phyloP scores from a whole-genome alignment of 495 filamentous ascomycete species.

The Annulohypoxylon nitens region DNA sequence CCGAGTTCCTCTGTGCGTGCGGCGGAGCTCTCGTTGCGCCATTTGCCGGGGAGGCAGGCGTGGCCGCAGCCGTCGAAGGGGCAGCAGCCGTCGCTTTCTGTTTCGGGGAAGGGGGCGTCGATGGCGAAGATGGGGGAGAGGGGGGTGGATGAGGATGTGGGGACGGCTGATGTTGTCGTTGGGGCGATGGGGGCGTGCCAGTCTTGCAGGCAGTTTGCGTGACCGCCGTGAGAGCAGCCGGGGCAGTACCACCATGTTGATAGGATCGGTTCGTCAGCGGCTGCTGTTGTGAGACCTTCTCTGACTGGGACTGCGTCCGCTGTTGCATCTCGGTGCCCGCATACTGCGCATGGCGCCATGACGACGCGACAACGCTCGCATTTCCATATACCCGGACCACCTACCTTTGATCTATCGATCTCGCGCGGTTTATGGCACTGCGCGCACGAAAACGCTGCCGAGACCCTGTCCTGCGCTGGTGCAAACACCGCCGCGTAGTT shows the following conservation, averaged over 20 bases:
- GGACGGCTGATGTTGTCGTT: conserved; percentile 34
- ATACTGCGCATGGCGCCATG: conserved; percentile 61
- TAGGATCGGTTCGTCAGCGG: conserved; percentile 47
- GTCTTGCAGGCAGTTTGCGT: conserved; percentile 73
- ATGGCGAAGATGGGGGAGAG: conserved; percentile 24
- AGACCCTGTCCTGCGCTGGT: conserved; percentile 63
- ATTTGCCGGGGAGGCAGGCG: conserved; percentile 75
- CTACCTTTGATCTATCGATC: conserved; percentile 57
- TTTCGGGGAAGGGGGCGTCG: conserved; percentile 58
- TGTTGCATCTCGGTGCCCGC: conserved; percentile 55
- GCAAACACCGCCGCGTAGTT: conserved; percentile 72
- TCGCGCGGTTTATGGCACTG: conserved; percentile 66
- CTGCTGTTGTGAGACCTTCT: conserved; percentile 53
- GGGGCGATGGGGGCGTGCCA: conserved; percentile 68
- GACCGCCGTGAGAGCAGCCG: conserved; percentile 81
- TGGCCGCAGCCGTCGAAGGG: conserved; percentile 80
- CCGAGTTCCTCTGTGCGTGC: conserved; percentile 59
- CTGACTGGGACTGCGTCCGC: conserved; percentile 36
- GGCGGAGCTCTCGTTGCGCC: conserved; percentile 62
- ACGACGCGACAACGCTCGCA: conserved; percentile 59
- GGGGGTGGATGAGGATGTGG: neutral
- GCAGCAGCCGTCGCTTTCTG: conserved; percentile 74
- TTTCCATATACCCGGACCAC: conserved; percentile 58
- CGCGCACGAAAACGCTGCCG: conserved; percentile 63
- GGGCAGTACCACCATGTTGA: conserved; percentile 77